Base-by-base conservation (phyloP, 441 rosid species). In the Eugenia klotzschiana region DNA sequence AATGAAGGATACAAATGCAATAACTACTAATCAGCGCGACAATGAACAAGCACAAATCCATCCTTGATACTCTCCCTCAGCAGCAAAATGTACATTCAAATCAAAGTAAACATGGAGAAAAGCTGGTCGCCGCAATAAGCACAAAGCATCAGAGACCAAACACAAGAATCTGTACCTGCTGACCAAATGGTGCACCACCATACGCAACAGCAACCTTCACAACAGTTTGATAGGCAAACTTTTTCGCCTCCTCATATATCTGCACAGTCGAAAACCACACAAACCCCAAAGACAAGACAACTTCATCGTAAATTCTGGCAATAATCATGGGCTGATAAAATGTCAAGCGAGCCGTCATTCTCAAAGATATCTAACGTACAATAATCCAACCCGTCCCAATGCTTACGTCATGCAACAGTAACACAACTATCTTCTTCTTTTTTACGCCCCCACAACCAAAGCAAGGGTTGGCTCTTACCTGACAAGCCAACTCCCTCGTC, bases 401-500 rank as follows among this genome's bases (percentile, higher is more conserved):
- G 12, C 18, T 54, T 49, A n/a, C 58, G 83, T 6, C 77, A 69
- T 20, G 77, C 77, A 37, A 69, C 77, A 4, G 46, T 69, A 40
- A 69, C 6, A 5, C 74, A 9, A 10, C 43, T 64, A 23, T 29
- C 74, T 60, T 1, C 74, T 9, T 18, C 12, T 8, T 9, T 22
- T 64, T 64, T 33, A 16, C 46, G 46, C 6, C 43, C 13, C 10
- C 37, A 29, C 46, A 23, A 25, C 52, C 13, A 56, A 37, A 53
- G 4, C 53, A 52, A 20, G n/a, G 29, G 60, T 33, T 23, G 33
- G 26, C 84, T 55, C 79, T 22, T 55, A 90, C 94, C 91, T 92
- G 93, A 84, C 91, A 85, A 37, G 94, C 88, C 82, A 91, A 81
- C 92, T 92, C 93, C 82, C 94, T 89, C 14, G 93, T 92, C 16